Percentiles rank a stretch among this genome's conserved stretches.
phyloP scores from a whole-genome alignment of 192 early-diverging fungal species.

The Gamsiella multidivaricata region DNA sequence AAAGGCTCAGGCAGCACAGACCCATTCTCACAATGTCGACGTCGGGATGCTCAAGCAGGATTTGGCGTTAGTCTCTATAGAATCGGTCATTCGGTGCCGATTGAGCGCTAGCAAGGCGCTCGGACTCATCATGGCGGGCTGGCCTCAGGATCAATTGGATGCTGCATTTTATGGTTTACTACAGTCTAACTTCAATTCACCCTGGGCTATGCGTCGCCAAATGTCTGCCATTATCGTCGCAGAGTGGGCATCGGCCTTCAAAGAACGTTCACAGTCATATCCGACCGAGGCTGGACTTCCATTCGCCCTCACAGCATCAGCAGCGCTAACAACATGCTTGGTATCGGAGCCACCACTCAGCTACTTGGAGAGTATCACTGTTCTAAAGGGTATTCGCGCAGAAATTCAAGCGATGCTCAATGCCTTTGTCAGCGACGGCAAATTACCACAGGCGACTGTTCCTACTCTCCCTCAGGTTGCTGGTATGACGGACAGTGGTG shows the following conservation, averaged over 20 bases:
- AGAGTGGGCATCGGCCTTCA: constrained; percentile 77
- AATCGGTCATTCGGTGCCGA: constrained; percentile 85
- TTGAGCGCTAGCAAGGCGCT: constrained; percentile 81
- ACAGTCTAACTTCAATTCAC: constrained; percentile 70
- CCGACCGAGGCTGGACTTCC: constrained; percentile 47
- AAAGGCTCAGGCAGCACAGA: constrained; percentile 36
- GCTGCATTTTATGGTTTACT: constrained; percentile 64
- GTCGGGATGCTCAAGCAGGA: constrained; percentile 93
- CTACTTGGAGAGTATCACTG: constrained; percentile 72
- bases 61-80: constrained; percentile 79
- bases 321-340: constrained; percentile 61
- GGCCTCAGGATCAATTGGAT: constrained; percentile 64
- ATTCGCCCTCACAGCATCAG: constrained; percentile 68
- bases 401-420: constrained; percentile 76
- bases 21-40: constrained; percentile 79
- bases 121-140: constrained; percentile 74
- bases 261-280: constrained; percentile 40
- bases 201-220: constrained; percentile 82
- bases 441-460: constrained; percentile 50
- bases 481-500: constrained; percentile 39
- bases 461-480: constrained; percentile 67
- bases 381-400: constrained; percentile 70
- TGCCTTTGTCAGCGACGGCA: constrained; percentile 63
- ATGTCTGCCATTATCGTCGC: constrained; percentile 81
- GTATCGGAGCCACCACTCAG: constrained; percentile 67